Conservation (phyloP, 2,329 filamentous ascomycete species). For the Trichoderma atroviride region DNA sequence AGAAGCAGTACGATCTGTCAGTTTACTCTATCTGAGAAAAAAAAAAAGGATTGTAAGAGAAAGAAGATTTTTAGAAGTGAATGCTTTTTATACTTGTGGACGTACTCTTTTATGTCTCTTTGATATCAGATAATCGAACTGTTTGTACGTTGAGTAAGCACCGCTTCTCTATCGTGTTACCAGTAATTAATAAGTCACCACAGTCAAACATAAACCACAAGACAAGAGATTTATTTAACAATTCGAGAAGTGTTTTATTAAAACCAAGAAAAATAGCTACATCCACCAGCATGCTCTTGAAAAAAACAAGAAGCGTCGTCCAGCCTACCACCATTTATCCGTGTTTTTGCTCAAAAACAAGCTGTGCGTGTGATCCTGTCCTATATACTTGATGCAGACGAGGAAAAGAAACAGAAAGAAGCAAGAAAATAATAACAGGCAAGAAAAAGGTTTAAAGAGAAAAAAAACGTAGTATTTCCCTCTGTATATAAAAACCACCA, state of each 20-base stretch:
- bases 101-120: not conserved
- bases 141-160: too few relatives aligned
- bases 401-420: not conserved
- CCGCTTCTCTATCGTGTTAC: too few relatives aligned
- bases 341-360: not conserved
- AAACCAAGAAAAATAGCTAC: not conserved
- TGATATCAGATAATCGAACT: too few relatives aligned
- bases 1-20: not conserved
- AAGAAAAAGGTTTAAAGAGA: not conserved
- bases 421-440: not conserved
- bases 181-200: not conserved
- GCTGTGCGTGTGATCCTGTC: not conserved
- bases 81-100: not conserved
- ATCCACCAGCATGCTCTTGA: not conserved
- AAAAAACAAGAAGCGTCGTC: not conserved
- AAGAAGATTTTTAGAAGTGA: too few relatives aligned
- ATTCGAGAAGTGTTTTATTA: conserved; percentile 6
- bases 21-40: not conserved
- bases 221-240: not conserved
- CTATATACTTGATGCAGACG: not conserved
- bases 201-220: too few relatives aligned
- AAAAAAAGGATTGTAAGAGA: too few relatives aligned
- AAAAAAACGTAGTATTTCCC: not conserved
- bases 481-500: conserved; percentile 24
- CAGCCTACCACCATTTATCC: not conserved